Base-by-base conservation (phyloP, 1,284 basidiomycete species). In the Kwoniella shivajii region DNA sequence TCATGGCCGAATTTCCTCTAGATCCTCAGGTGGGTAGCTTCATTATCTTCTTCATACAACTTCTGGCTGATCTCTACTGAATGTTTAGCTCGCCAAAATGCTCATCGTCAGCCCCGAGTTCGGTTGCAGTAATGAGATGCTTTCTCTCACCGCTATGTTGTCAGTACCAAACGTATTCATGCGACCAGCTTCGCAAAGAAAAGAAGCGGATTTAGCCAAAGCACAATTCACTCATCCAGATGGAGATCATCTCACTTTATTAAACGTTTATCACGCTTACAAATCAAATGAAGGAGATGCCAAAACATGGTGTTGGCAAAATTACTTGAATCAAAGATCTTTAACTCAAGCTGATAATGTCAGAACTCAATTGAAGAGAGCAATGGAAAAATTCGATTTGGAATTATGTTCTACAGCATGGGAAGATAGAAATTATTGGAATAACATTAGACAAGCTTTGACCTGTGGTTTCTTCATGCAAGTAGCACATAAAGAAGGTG, bases 381-480 rank as follows among this genome's bases (percentile, higher is more conserved):
- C 82, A 9, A 99, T 99, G 95, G 93, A 98, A 79, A 87, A 75
- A 63, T 89, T 83, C 70, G 88, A 92, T 65, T 80, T 97, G 36
- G 88, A 90, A 27, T 78, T 95, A 18, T 79, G 94, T 26, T 88
- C 89, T n/a, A 85, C 88, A 1, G 76, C 80, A 1, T 79, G 72
- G 54, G 89, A 97, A 69, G 86, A 89, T 76, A 85, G 85, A 73
- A 89, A 87, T 70, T 86, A 91, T 71, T 90, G 86, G 78, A 71
- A 80, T 57, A 88, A 89, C 68, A 88, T 99, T 58, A 86, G 91
- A 29, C 87, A 88, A 77, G 88, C 89, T 1, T 82, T 99, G 42
- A 88, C 91, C 0, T 90, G 88, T 71, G 95, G 94, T 0, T 99
- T 92, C 83, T 99, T 99, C 80, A 97, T 97, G 95, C 95, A 98